These are phyloP conservation scores for Fraxinus platypoda DNA, from an alignment of 305 asterid species.

Conservation along the genomic window DNA sequence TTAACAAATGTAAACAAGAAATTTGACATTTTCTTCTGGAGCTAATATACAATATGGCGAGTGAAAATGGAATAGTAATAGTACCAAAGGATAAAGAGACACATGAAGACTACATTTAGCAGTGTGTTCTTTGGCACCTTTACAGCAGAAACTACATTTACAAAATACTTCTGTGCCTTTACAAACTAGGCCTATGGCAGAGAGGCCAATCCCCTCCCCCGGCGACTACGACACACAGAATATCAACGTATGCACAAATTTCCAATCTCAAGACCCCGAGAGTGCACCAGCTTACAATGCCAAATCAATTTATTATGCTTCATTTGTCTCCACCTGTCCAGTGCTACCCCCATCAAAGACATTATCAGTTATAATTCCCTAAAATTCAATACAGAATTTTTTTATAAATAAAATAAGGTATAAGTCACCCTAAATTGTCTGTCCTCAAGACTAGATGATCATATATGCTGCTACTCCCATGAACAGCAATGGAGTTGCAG, in stretches of 20 bases:
- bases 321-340: background rate
- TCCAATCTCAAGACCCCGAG: background rate
- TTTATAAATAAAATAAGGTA: background rate
- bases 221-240: background rate
- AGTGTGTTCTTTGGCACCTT: background rate
- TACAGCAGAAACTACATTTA: background rate
- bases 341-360: background rate
- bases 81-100: background rate
- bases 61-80: background rate
- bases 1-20: background rate
- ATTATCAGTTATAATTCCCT: background rate
- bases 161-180: background rate
- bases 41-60: background rate
- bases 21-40: background rate
- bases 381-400: background rate
- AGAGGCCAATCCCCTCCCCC: background rate
- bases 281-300: background rate
- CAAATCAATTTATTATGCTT: background rate
- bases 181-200: background rate
- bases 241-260: background rate
- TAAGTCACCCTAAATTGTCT: conserved; percentile 4
- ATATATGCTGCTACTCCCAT: background rate
- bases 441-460: background rate
- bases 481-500: background rate
- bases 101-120: background rate